phyloP scores from a whole-genome alignment of 352 stramenopile genomes.

The Globisporangium parvum region DNA sequence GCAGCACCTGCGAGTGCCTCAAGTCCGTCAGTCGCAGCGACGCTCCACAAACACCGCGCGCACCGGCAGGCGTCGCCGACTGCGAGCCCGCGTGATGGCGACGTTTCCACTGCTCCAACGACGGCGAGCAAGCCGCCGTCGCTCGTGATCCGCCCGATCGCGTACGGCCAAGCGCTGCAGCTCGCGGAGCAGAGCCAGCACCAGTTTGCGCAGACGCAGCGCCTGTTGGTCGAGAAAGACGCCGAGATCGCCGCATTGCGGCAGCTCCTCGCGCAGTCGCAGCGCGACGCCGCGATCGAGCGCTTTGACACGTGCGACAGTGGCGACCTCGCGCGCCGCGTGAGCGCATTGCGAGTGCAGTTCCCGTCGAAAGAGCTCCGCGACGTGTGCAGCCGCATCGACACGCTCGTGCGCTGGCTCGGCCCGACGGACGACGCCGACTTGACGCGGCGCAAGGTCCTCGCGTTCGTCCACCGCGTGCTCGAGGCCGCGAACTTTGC shows the following conservation, averaged over 20 bases:
- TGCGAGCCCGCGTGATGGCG: not conserved
- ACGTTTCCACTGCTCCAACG: not conserved
- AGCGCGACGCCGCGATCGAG: conserved; percentile 8
- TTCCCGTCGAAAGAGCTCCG: conserved; percentile 30
- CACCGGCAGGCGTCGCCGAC: not conserved
- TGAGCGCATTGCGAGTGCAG: conserved; percentile 21
- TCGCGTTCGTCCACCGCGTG: conserved; percentile 60
- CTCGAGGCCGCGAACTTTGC: conserved; percentile 51
- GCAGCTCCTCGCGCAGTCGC: conserved; percentile 27
- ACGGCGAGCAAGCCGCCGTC: conserved; percentile 25
- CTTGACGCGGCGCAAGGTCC: conserved; percentile 49
- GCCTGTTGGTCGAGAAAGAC: conserved; percentile 58
- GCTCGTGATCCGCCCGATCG: conserved; percentile 64
- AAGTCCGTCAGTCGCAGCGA: no score
- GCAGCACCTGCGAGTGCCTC: not conserved
- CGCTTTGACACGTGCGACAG: conserved; percentile 7
- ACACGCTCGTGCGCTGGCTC: conserved; percentile 60
- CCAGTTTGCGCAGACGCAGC: conserved; percentile 46
- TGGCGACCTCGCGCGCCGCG: not conserved
- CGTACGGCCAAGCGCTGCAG: conserved; percentile 63
- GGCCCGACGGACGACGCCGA: conserved; percentile 57
- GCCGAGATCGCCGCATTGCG: conserved; percentile 51
- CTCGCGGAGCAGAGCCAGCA: conserved; percentile 61
- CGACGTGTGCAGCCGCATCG: conserved; percentile 21
- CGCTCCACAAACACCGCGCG: not conserved